Evolutionary conservation across 495 filamentous ascomycete species (phyloP).

Genomic region (Podospora pseudopauciseta): DNA sequence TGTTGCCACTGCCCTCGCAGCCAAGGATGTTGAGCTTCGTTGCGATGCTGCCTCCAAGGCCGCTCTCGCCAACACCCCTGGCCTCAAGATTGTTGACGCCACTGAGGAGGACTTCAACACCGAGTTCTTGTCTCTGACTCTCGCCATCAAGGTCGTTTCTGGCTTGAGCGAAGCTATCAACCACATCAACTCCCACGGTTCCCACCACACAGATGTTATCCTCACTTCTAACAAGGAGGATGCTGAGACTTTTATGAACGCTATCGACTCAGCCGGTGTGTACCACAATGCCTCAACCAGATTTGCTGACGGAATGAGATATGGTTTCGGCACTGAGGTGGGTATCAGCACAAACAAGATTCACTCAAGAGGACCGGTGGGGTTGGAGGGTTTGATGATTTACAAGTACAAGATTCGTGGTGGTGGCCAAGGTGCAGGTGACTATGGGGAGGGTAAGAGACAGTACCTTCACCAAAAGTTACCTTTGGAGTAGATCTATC

Average conservation of each 20-base stretch:
- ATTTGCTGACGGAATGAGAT: constrained; percentile 94
- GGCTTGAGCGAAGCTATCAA: constrained; percentile 65
- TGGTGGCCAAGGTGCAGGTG: constrained; percentile 67
- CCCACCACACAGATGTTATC: constrained; percentile 93
- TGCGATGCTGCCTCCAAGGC: constrained; percentile 69
- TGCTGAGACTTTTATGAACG: constrained; percentile 75
- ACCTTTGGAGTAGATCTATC: constrained; percentile 23
- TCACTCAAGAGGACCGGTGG: constrained; percentile 88
- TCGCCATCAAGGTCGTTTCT: constrained; percentile 79
- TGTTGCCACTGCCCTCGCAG: constrained; percentile 67
- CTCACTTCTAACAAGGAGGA: constrained; percentile 61
- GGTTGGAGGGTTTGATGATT: constrained; percentile 90
- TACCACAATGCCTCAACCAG: constrained; percentile 96
- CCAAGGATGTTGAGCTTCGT: constrained; percentile 75
- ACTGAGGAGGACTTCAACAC: constrained; percentile 71
- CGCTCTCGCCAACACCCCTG: constrained; percentile 48
- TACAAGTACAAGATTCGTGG: constrained; percentile 92
- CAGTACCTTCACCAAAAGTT: constrained; percentile 67
- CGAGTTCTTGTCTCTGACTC: constrained; percentile 80
- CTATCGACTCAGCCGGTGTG: constrained; percentile 84
- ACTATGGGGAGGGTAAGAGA: constrained; percentile 70
- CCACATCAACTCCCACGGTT: constrained; percentile 90
- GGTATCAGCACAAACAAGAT: constrained; percentile 99
- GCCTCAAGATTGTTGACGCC: constrained; percentile 56
- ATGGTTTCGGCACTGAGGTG: constrained; percentile 96